phyloP scores from a whole-genome alignment of 306 rosid species.

The Astragalus glycyphyllos region DNA sequence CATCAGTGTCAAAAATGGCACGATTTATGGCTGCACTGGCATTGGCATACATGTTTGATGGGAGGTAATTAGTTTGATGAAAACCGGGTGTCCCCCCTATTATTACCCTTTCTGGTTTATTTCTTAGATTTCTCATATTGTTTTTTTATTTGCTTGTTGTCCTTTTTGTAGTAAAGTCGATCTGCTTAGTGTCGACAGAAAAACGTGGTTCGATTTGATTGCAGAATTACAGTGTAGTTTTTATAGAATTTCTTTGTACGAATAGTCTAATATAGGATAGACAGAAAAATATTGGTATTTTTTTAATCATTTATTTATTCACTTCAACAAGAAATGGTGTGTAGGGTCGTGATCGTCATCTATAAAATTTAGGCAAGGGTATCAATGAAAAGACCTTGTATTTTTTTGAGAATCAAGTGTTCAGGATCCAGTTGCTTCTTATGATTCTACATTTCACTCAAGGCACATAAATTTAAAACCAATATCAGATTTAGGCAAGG shows the following conservation, averaged over 20 bases:
- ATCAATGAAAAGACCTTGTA: constrained; percentile 1
- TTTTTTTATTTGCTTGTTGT: neutral
- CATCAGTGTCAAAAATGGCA: constrained; percentile 97
- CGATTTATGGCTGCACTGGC: constrained; percentile 99
- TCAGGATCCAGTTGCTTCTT: neutral
- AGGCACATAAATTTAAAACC: neutral
- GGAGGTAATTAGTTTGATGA: constrained; percentile 66
- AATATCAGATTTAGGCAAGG: no score
- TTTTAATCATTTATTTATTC: neutral
- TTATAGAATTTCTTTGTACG: constrained; percentile 5
- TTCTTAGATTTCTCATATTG: constrained; percentile 5
- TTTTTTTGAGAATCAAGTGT: neutral
- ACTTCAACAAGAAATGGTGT: neutral
- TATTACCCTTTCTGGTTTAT: constrained; percentile 26
- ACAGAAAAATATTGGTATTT: neutral
- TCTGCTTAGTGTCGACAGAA: neutral
- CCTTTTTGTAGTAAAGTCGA: neutral
- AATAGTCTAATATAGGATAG: constrained; percentile 16
- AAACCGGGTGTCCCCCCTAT: neutral
- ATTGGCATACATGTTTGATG: constrained; percentile 99
- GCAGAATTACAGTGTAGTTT: neutral
- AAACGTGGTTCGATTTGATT: constrained; percentile 15
- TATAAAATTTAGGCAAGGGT: constrained; percentile 4
- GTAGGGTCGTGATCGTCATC: neutral
- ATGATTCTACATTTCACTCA: constrained; percentile 2